Base-by-base conservation (phyloP, 1,139 yeast species). In the Suhomyces coccinellae region DNA sequence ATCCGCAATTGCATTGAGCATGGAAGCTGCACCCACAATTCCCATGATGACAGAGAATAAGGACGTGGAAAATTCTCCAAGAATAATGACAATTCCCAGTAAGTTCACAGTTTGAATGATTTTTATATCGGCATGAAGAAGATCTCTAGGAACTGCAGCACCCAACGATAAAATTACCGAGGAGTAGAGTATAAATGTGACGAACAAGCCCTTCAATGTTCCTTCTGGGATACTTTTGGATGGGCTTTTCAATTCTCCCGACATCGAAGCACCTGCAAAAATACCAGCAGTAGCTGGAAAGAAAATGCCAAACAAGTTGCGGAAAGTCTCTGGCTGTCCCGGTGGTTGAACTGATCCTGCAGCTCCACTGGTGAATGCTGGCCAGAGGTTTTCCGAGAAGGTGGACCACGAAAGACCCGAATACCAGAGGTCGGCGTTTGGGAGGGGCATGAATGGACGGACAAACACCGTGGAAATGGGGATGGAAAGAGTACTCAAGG, bases 251-350 rank as follows among this genome's bases (percentile, higher is more conserved):
- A 93, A 73, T 55, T 90, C 97, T n/a, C 99, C 98, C 38, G 97
- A 89, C 98, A 93, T 93, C 13, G 96, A 87, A 1, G 98, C 97
- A n/a, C 99, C 99, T 1, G 99, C 98, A 63, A 91, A 86, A 35
- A 93, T 91, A 48, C 99, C 99, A 2, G 98, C 96, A 0, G 98
- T 91, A 0, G 99, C 97, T 12, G 99, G 98, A 70, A 93, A 93
- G 63, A 93, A 88, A 43, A 93, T 87, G 3, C 98, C 98, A 76
- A 93, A 93, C 53, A 93, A 67, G 60, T 87, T 86, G 47, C 84
- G 80, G 58, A 91, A 89, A 1, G 83, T 87, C 63, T 91, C 97
- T 2, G 69, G 67, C 6, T 61, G 59, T 16, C 74, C 79, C 0
- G 76, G 72, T 4, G 79, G 73, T 42, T 79, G 67, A 33, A 84